These are phyloP conservation scores for Globisporangium alternatum DNA, from an alignment of 352 stramenopile genomes.

Conservation along the genomic window DNA sequence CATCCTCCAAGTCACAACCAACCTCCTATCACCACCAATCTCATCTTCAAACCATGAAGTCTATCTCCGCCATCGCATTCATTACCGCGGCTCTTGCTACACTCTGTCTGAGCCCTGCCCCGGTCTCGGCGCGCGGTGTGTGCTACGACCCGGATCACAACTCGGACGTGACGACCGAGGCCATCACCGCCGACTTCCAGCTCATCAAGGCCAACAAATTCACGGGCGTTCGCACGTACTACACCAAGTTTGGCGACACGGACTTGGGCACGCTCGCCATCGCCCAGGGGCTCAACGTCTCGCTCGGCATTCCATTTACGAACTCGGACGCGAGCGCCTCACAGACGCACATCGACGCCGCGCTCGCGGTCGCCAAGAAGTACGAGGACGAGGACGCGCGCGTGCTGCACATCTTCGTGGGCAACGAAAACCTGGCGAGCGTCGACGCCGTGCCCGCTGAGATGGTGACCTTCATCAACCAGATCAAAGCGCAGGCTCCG, in stretches of 20 bases:
- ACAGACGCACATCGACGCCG: conserved; percentile 33
- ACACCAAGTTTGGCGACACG: conserved; percentile 35
- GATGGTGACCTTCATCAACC: conserved; percentile 40
- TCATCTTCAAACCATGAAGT: conserved; percentile 26
- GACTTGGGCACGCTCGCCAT: conserved; percentile 43
- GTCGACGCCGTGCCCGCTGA: conserved; percentile 28
- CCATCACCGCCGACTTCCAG: conserved; percentile 42
- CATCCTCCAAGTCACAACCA: conserved; percentile 19
- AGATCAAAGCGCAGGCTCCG: conserved; percentile 30
- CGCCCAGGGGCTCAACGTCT: conserved; percentile 42
- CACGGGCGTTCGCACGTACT: conserved; percentile 46
- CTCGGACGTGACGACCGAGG: conserved; percentile 28
- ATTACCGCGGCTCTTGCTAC: conserved; percentile 8
- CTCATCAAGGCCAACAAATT: conserved; percentile 46
- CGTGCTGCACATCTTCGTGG: conserved; percentile 54
- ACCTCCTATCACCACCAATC: neutral
- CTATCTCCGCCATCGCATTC: conserved; percentile 21
- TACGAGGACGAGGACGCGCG: conserved; percentile 29
- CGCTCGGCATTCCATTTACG: conserved; percentile 43
- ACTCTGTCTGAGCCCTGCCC: neutral
- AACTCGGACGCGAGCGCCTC: conserved; percentile 30
- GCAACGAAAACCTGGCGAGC: conserved; percentile 53
- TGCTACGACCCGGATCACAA: conserved; percentile 51
- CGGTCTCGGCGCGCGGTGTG: conserved; percentile 25
- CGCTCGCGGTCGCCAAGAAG: conserved; percentile 25